These are phyloP conservation scores for Calophaca sinica DNA, from an alignment of 306 rosid species.

Conservation along the genomic window DNA sequence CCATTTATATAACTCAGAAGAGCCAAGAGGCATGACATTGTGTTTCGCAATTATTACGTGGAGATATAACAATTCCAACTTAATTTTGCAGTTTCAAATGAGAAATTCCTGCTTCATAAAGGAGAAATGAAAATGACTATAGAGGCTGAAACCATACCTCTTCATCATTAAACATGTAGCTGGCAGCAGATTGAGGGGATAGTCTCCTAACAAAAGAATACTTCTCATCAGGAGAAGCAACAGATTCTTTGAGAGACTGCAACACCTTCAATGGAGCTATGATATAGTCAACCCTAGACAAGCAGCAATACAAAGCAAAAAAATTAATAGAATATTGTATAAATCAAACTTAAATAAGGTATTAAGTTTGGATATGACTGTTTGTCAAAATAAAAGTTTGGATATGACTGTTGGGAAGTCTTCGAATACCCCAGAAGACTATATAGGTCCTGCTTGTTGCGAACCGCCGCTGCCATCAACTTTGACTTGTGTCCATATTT, in stretches of 20 bases:
- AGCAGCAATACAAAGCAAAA: conserved; percentile 36
- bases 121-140: conserved; percentile 19
- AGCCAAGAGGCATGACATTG: conserved; percentile 22
- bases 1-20: conserved; percentile 10
- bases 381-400: background rate
- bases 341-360: conserved; percentile 40
- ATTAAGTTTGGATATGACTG: conserved; percentile 35
- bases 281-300: conserved; percentile 87
- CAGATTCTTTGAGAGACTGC: conserved; percentile 93
- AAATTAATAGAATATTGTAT: conserved; percentile 14
- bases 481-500: conserved; percentile 89
- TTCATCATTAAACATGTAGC: conserved; percentile 67
- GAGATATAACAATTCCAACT: conserved; percentile 3
- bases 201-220: conserved; percentile 84
- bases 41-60: conserved; percentile 13
- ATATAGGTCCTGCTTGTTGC: conserved; percentile 94
- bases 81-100: conserved; percentile 17
- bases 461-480: conserved; percentile 99
- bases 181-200: conserved; percentile 81
- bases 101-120: conserved; percentile 32
- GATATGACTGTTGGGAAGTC: conserved; percentile 32
- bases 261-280: conserved; percentile 91
- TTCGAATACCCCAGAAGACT: conserved; percentile 87
- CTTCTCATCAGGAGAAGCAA: conserved; percentile 77
- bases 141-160: conserved; percentile 66